Evolutionary conservation across 768 basidiomycete species (phyloP).

Genomic region (Agaricus blazei): DNA sequence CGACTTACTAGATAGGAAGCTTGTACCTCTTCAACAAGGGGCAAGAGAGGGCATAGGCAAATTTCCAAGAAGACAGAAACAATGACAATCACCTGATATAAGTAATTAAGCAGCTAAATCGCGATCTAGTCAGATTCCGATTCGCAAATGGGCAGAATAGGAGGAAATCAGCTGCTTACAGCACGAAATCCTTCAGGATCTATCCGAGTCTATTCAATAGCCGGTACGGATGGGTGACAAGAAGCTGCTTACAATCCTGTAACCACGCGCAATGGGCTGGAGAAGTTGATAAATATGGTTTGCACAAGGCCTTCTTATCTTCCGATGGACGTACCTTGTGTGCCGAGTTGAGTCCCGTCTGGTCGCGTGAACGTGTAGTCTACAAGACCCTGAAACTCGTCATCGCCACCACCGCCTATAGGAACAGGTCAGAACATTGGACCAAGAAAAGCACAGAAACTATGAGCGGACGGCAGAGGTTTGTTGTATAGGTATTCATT

Average conservation of each 20-base stretch:
- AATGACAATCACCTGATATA: constrained; percentile 47
- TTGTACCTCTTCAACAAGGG: constrained; percentile 28
- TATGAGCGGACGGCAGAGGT: constrained; percentile 46
- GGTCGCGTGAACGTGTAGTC: constrained; percentile 59
- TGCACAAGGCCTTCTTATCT: background rate
- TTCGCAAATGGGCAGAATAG: background rate
- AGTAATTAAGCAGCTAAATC: constrained; percentile 55
- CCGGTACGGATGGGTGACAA: background rate
- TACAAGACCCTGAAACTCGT: constrained; percentile 59
- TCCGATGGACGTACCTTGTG: constrained; percentile 37
- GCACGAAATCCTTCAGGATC: constrained; percentile 66
- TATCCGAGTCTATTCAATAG: constrained; percentile 15
- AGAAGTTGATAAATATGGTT: constrained; percentile 1
- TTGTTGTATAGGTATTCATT: constrained; percentile 69
- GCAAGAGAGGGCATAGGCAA: constrained; percentile 29
- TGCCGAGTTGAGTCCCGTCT: constrained; percentile 61
- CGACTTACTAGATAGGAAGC: constrained; percentile 32
- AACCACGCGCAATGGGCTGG: constrained; percentile 61
- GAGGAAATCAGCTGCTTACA: constrained; percentile 24
- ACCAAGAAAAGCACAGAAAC: background rate
- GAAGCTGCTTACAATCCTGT: constrained; percentile 48
- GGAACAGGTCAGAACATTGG: background rate
- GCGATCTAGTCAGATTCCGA: constrained; percentile 2
- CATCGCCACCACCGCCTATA: constrained; percentile 51
- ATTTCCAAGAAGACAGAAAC: constrained; percentile 16